These are phyloP conservation scores for Populus tomentosa DNA, from an alignment of 441 rosid species.

Conservation along the genomic window DNA sequence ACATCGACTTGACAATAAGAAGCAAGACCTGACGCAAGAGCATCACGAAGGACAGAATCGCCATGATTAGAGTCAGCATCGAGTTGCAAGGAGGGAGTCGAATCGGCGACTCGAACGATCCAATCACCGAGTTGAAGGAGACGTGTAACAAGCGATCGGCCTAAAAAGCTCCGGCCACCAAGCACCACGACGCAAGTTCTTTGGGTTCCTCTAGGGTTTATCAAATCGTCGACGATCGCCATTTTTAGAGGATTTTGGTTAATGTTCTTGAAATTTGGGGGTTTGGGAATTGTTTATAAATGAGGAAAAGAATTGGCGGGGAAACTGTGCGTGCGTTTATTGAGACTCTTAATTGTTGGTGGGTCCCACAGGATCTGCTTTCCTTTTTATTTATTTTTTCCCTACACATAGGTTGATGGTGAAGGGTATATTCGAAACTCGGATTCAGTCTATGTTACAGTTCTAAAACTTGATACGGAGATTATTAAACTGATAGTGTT, in stretches of 20 bases:
- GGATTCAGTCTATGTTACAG: neutral
- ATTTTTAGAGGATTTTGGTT: constrained; percentile 12
- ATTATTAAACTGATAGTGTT: too few relatives aligned
- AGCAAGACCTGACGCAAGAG: constrained; percentile 62
- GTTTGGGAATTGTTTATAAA: neutral
- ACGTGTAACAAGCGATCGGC: constrained; percentile 64
- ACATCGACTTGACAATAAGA: constrained; percentile 61
- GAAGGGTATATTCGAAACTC: neutral
- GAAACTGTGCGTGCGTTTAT: constrained; percentile 6
- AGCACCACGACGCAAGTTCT: constrained; percentile 74
- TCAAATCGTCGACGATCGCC: constrained; percentile 34
- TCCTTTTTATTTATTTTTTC: neutral
- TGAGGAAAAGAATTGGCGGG: constrained; percentile 18
- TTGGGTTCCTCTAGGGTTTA: constrained; percentile 19
- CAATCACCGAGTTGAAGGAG: constrained; percentile 62
- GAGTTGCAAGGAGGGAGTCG: constrained; percentile 42
- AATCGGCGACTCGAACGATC: constrained; percentile 82
- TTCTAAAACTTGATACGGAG: too few relatives aligned
- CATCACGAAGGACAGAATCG: constrained; percentile 52
- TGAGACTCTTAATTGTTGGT: neutral
- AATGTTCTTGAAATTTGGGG: neutral
- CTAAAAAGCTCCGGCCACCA: constrained; percentile 77
- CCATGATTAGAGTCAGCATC: constrained; percentile 33
- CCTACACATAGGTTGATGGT: neutral
- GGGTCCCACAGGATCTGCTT: constrained; percentile 8